Evolutionary conservation across 106 monocot genomes (phyloP).

Genomic region (Dendrobium catenatum): DNA sequence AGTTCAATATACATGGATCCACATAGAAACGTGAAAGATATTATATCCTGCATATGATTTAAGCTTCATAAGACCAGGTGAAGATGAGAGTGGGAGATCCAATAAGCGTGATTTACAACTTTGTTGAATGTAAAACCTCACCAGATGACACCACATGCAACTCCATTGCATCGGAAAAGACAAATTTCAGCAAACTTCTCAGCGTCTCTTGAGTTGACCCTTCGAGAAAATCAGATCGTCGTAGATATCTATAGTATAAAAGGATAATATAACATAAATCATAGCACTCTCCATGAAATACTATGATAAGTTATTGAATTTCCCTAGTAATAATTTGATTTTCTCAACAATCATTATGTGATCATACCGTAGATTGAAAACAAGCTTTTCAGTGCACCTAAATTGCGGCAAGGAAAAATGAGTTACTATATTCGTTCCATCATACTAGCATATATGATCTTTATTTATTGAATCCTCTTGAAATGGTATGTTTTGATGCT

Average conservation of each 20-base stretch:
- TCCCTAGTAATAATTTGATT: not conserved
- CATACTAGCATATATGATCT: not conserved
- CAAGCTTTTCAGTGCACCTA: constrained; percentile 81
- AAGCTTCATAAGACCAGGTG: not conserved
- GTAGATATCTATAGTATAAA: constrained; percentile 50
- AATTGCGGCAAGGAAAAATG: constrained; percentile 10
- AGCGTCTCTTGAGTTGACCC: constrained; percentile 69
- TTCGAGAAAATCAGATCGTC: constrained; percentile 74
- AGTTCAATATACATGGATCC: too few relatives aligned
- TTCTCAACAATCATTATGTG: not conserved
- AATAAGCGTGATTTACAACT: not conserved
- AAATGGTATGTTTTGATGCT: not conserved
- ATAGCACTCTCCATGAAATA: not conserved
- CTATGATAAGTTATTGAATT: not conserved
- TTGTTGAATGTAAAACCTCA: constrained; percentile 13
- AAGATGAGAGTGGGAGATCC: not conserved
- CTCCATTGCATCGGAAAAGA: constrained; percentile 62
- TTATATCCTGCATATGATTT: too few relatives aligned
- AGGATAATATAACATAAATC: not conserved
- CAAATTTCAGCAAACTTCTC: constrained; percentile 78
- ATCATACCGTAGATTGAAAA: constrained; percentile 76
- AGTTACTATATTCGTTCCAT: not conserved
- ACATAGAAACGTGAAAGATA: too few relatives aligned
- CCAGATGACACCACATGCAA: constrained; percentile 67
- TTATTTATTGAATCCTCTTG: not conserved